These are phyloP conservation scores for Fusarium albosuccineum DNA, from an alignment of 2,329 filamentous ascomycete species.

Conservation along the genomic window DNA sequence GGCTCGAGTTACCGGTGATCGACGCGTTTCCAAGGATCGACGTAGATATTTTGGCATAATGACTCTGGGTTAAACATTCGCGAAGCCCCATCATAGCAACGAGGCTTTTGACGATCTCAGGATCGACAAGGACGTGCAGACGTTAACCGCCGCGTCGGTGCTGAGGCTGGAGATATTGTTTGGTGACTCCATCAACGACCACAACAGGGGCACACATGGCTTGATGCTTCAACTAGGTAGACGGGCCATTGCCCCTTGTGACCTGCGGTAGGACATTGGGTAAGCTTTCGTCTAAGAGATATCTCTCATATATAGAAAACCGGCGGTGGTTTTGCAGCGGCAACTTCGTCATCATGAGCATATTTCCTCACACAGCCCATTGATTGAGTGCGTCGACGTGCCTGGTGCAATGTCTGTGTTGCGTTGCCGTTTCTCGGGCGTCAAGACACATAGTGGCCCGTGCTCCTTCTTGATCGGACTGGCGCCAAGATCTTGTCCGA, in stretches of 20 bases:
- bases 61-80: slow-evolving; percentile 7
- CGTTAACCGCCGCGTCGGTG: background rate
- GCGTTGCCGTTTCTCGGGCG: slow-evolving; percentile 1
- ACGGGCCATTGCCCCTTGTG: background rate
- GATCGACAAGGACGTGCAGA: slow-evolving; percentile 14
- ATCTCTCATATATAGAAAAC: background rate
- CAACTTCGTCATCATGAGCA: slow-evolving; percentile 10
- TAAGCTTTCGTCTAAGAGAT: background rate
- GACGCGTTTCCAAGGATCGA: background rate
- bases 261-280: background rate
- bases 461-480: slow-evolving; percentile 36
- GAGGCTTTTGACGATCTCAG: background rate
- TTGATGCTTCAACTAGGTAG: background rate
- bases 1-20: slow-evolving; percentile 9
- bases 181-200: background rate
- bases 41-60: slow-evolving; percentile 10
- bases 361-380: slow-evolving; percentile 1
- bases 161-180: background rate
- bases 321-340: background rate
- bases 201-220: background rate
- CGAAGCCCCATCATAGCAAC: slow-evolving; percentile 5
- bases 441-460: slow-evolving; percentile 32
- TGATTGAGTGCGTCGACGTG: background rate
- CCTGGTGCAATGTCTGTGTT: slow-evolving; percentile 1
- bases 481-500: slow-evolving; percentile 42